Evolutionary conservation across 2,329 filamentous ascomycete species (phyloP), one percentile per base, ranked within the genome.

Genomic region (Diaporthe eres): DNA sequence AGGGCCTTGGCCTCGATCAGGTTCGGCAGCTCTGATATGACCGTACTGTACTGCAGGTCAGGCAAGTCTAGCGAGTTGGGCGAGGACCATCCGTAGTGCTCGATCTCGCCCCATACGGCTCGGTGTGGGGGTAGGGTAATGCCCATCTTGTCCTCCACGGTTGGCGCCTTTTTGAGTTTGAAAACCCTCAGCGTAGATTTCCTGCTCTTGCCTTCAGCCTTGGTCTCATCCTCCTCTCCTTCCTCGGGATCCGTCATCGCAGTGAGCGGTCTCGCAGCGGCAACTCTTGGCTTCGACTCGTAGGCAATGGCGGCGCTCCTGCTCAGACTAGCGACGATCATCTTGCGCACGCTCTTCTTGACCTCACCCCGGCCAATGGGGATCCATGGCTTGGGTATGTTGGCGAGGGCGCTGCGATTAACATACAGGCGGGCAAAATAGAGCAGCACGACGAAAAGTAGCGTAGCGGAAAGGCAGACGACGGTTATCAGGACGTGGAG

Each of bases 1-100:
- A 98, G 91, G 1, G 95, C 96, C 83, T 96, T 96, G 13, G 95
- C 96, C 86, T 98, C 96, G 77, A 98, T 94, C 39, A 98, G 88
- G 81, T 97, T 93, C 1, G 96, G 95, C 34, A 99, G 88, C 84
- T 98, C 96, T 51, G 90, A 89, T 25, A 98, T 88, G 34, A 99
- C 95, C 2, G 92, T 92, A 79, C 89, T 90, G 83, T 98, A 98
- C 78, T 97, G 92, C n/a, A 98, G 85, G 81, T 95, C 92, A 6
- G 95, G 92, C 25, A 97, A 85, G 81, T 97, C 94, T 12, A 90
- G 86, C 1, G 92, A 93, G 42, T 90, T 90, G 8, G 96, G 96
- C 2, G 95, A 94, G 2, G 94, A 93, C 96, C 97, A 98, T 71
- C 96, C 97, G 22, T 92, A 88, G 82, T 99, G 97, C 76, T 94